phyloP scores from a whole-genome alignment of 1,139 yeast species.

The Sugiyamaella paludigena region DNA sequence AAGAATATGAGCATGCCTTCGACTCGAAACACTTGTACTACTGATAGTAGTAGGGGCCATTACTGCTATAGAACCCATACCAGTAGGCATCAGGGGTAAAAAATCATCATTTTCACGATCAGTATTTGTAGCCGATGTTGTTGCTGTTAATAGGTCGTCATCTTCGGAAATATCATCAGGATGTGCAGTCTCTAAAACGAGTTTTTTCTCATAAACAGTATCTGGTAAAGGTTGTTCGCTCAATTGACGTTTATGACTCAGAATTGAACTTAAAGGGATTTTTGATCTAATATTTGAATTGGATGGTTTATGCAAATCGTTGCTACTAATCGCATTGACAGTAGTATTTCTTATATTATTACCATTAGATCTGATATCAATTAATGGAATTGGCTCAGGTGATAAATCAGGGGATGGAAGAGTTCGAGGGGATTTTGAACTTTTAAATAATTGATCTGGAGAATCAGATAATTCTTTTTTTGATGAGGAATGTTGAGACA shows the following conservation, averaged over 20 bases:
- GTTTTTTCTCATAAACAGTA: slow-evolving; percentile 8
- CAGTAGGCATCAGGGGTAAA: slow-evolving; percentile 5
- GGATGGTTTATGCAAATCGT: too few relatives aligned
- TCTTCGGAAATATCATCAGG: too few relatives aligned
- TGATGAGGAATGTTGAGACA: too few relatives aligned
- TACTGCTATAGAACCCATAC: slow-evolving; percentile 21
- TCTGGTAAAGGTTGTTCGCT: slow-evolving; percentile 8
- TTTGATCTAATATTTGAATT: too few relatives aligned
- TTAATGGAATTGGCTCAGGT: slow-evolving; percentile 15
- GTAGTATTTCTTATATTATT: too few relatives aligned
- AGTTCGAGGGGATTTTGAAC: too few relatives aligned
- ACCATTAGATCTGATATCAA: too few relatives aligned
- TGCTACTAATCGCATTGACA: too few relatives aligned
- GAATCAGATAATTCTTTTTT: too few relatives aligned
- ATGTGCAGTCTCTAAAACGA: neutral
- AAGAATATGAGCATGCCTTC: slow-evolving; percentile 42
- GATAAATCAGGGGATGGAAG: slow-evolving; percentile 26
- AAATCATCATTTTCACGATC: slow-evolving; percentile 6
- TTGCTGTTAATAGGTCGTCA: too few relatives aligned
- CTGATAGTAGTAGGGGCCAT: slow-evolving; percentile 35
- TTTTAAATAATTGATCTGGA: too few relatives aligned
- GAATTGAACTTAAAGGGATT: slow-evolving; percentile 46
- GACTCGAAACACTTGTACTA: slow-evolving; percentile 29
- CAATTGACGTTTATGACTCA: slow-evolving; percentile 46
- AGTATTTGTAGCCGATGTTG: neutral